Conservation (phyloP, 1,284 basidiomycete species). For the Cryptococcus amylolentus region DNA sequence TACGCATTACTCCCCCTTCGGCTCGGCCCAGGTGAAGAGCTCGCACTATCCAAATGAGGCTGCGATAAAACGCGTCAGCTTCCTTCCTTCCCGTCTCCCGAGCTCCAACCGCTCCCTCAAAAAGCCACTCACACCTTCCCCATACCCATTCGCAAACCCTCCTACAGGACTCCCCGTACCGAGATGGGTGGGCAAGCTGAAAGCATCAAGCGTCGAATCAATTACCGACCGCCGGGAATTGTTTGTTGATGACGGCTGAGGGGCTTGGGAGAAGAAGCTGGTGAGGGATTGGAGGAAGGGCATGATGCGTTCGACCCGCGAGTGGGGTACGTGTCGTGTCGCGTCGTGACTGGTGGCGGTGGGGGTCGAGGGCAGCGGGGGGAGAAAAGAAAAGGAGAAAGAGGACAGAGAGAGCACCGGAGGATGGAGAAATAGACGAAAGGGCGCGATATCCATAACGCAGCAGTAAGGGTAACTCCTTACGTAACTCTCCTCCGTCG, state of each 20-base stretch:
- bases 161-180: slow-evolving; percentile 8
- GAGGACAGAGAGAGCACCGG: background rate
- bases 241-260: slow-evolving; percentile 18
- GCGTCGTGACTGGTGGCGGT: no score
- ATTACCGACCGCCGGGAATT: slow-evolving; percentile 25
- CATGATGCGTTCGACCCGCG: slow-evolving; percentile 20
- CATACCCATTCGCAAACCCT: slow-evolving; percentile 9
- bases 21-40: slow-evolving; percentile 37
- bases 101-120: background rate
- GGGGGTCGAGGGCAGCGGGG: background rate
- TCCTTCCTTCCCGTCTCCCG: background rate
- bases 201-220: slow-evolving; percentile 38
- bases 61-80: background rate
- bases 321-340: no score
- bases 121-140: slow-evolving; percentile 11
- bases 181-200: slow-evolving; percentile 27
- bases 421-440: background rate
- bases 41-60: slow-evolving; percentile 19
- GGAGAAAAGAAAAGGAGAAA: background rate
- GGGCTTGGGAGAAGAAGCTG: slow-evolving; percentile 26
- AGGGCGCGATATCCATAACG: background rate
- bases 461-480: no score
- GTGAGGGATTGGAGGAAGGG: slow-evolving; percentile 39
- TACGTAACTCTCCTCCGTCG: no score
- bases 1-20: slow-evolving; percentile 24